These are phyloP conservation scores for Sicyos baderoa DNA, from an alignment of 306 rosid species.

Conservation along the genomic window DNA sequence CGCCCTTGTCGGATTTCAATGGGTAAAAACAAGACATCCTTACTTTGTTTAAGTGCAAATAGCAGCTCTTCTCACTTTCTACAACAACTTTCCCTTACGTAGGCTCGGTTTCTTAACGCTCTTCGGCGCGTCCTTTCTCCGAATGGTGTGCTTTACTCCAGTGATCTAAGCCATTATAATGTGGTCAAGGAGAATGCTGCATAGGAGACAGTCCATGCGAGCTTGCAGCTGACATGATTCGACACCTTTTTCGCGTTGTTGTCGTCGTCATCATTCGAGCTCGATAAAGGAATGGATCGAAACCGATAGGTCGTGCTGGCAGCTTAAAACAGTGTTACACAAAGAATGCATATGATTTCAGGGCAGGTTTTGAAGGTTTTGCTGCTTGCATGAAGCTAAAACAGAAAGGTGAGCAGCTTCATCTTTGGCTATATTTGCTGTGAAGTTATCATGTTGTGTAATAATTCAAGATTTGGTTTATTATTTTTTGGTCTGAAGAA, in stretches of 20 bases:
- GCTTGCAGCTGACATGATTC: slow-evolving; percentile 7
- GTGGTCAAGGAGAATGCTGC: slow-evolving; percentile 21
- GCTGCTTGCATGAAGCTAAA: not conserved
- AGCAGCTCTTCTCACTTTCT: not conserved
- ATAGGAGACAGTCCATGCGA: slow-evolving; percentile 19
- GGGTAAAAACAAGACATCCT: slow-evolving; percentile 52
- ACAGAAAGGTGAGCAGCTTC: not conserved
- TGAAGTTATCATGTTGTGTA: not conserved
- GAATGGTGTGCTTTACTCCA: slow-evolving; percentile 28
- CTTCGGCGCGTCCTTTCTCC: slow-evolving; percentile 27
- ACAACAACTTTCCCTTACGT: not conserved
- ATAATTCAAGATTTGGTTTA: not conserved
- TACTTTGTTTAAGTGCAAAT: not conserved
- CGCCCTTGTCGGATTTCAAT: slow-evolving; percentile 63
- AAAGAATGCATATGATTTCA: not conserved
- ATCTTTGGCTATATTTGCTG: not conserved
- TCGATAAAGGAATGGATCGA: not conserved
- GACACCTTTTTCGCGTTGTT: not conserved
- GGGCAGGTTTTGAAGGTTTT: slow-evolving; percentile 9
- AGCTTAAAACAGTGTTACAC: not conserved
- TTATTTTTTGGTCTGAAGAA: not conserved
- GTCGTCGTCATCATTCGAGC: not conserved
- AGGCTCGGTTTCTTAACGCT: slow-evolving; percentile 30
- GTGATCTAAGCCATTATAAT: slow-evolving; percentile 13
- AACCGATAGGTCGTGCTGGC: slow-evolving; percentile 7